Conservation (phyloP, 495 filamentous ascomycete species). For the Rhizodiscina lignyota region DNA sequence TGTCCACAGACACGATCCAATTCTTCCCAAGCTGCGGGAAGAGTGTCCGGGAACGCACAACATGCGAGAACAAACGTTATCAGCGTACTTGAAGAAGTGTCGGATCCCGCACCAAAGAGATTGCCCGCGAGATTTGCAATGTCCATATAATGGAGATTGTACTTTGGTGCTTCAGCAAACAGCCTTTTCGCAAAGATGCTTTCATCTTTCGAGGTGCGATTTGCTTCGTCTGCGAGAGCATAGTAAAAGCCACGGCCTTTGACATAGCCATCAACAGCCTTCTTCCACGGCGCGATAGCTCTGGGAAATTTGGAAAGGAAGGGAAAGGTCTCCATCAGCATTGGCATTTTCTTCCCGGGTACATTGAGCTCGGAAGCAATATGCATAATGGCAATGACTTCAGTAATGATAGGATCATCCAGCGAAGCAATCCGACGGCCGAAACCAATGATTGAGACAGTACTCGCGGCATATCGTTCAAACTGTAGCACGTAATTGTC, state of each 20-base stretch:
- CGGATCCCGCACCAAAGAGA: constrained; percentile 14
- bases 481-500: constrained; percentile 22
- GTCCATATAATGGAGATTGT: constrained; percentile 20
- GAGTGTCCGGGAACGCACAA: constrained; percentile 17
- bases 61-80: constrained; percentile 20
- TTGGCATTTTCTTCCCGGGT: constrained; percentile 42
- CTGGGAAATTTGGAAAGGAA: constrained; percentile 25
- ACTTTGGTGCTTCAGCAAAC: constrained; percentile 23
- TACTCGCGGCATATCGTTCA: constrained; percentile 23
- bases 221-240: constrained; percentile 24
- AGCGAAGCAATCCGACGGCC: constrained; percentile 18
- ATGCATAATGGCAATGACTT: constrained; percentile 27
- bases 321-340: constrained; percentile 44
- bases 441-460: constrained; percentile 24
- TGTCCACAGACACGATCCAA: constrained; percentile 18
- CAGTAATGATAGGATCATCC: constrained; percentile 32
- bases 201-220: constrained; percentile 14
- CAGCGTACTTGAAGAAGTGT: constrained; percentile 17
- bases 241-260: constrained; percentile 25
- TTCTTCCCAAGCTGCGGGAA: constrained; percentile 19
- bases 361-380: constrained; percentile 21
- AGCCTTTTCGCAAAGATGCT: constrained; percentile 25
- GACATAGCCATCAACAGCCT: constrained; percentile 22
- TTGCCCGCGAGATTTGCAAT: constrained; percentile 22
- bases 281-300: constrained; percentile 22